Percentiles rank a stretch among this genome's conserved stretches.
Conservation (phyloP, 257 asterid species). For the Nemophila menziesii region DNA sequence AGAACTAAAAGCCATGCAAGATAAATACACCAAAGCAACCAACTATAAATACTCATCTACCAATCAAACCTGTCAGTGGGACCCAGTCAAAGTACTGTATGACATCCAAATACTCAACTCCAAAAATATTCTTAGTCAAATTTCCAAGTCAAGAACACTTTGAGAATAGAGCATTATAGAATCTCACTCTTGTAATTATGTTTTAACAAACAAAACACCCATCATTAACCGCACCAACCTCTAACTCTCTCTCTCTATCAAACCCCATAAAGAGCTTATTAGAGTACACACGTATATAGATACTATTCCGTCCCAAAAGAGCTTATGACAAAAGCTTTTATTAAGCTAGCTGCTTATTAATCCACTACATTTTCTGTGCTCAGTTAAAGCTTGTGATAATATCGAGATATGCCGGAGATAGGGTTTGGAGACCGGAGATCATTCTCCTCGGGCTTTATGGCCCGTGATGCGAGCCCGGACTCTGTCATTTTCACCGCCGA, state of each 20-base stretch:
- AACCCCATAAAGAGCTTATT: background rate
- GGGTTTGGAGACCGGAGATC: slow-evolving; percentile 36
- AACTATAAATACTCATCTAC: background rate
- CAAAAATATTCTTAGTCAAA: background rate
- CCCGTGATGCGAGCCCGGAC: slow-evolving; percentile 50
- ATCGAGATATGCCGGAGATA: slow-evolving; percentile 27
- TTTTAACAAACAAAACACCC: slow-evolving; percentile 4
- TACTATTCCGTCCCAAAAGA: too few species aligned
- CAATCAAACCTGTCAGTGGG: background rate
- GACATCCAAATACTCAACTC: background rate
- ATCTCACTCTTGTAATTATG: slow-evolving; percentile 16
- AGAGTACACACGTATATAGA: background rate
- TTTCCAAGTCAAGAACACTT: slow-evolving; percentile 1
- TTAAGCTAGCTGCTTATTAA: background rate
- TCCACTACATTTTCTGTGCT: too few species aligned
- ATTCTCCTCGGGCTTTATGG: slow-evolving; percentile 25
- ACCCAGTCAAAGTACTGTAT: background rate
- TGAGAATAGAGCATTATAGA: slow-evolving; percentile 1
- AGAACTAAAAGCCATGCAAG: too few species aligned
- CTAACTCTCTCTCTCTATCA: background rate
- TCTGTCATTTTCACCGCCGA: slow-evolving; percentile 27
- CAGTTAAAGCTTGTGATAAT: background rate
- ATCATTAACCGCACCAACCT: slow-evolving; percentile 4
- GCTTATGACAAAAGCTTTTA: too few species aligned
- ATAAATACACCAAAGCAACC: background rate